Conservation (phyloP, 129 eudicot species). For the Ambrosia trifida region DNA sequence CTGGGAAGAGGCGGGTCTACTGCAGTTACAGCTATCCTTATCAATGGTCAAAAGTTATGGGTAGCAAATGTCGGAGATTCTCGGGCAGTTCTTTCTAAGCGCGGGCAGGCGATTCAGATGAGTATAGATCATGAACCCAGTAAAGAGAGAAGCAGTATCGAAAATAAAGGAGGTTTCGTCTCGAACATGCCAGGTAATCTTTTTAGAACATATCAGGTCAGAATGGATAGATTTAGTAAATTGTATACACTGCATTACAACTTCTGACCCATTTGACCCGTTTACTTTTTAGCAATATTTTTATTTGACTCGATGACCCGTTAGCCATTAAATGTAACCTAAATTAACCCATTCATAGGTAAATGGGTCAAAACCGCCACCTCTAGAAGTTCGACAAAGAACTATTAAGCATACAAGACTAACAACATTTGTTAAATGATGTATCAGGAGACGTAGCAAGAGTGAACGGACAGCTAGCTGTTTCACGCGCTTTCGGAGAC, state of each 20-base stretch:
- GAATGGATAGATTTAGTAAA: neutral
- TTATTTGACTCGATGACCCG: neutral
- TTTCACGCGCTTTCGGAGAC: conserved; percentile 90
- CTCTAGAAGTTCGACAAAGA: too few relatives aligned
- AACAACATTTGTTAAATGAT: neutral
- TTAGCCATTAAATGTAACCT: neutral
- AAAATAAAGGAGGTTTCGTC: conserved; percentile 80
- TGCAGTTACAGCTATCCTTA: conserved; percentile 79
- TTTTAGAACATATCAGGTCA: neutral
- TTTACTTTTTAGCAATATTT: too few relatives aligned
- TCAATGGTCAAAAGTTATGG: conserved; percentile 58
- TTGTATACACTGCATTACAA: neutral
- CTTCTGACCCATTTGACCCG: too few relatives aligned
- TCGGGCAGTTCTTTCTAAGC: conserved; percentile 75
- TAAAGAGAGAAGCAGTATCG: conserved; percentile 74
- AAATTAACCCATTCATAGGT: neutral
- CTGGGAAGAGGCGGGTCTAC: conserved; percentile 91
- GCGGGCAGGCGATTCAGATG: conserved; percentile 72
- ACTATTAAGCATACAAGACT: neutral
- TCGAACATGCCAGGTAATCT: conserved; percentile 75
- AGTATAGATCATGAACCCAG: conserved; percentile 89
- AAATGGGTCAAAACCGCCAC: neutral
- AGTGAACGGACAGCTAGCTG: conserved; percentile 82
- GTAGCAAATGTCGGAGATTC: conserved; percentile 94
- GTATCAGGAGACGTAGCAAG: conserved; percentile 76